Evolutionary conservation across 2,329 filamentous ascomycete genomes (phyloP).

Genomic region (Verticillium dahliae): DNA sequence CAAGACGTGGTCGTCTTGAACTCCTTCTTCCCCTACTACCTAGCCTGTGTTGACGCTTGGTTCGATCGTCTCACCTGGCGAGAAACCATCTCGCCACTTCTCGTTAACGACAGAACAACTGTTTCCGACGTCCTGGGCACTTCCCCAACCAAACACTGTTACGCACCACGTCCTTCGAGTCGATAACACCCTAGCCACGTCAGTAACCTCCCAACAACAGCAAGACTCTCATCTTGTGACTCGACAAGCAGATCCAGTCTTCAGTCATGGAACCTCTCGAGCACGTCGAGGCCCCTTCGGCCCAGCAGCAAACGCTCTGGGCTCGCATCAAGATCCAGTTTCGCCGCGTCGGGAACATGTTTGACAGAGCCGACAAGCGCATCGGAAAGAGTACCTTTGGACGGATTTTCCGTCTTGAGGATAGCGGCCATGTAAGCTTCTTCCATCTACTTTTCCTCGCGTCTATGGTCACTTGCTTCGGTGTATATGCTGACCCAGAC

Average conservation of each 20-base stretch:
- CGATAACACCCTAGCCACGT: neutral
- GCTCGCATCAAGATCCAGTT: slow-evolving; percentile 17
- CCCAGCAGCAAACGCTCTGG: slow-evolving; percentile 1
- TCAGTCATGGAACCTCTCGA: slow-evolving; percentile 8
- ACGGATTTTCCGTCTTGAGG: slow-evolving; percentile 58
- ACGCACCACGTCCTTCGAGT: neutral
- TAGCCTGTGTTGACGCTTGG: neutral
- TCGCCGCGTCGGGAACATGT: slow-evolving; percentile 25
- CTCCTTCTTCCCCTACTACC: neutral
- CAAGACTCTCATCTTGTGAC: too few relatives aligned
- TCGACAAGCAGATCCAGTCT: neutral
- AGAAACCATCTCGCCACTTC: neutral
- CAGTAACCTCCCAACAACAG: neutral
- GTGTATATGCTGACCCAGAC: neutral
- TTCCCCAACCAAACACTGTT: neutral
- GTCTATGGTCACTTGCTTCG: too few relatives aligned
- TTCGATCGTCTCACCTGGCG: neutral
- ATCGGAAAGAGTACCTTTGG: slow-evolving; percentile 43
- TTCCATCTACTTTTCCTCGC: neutral
- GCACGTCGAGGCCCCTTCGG: slow-evolving; percentile 3
- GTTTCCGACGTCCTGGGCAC: neutral
- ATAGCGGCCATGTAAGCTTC: slow-evolving; percentile 57
- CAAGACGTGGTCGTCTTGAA: neutral
- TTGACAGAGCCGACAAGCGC: slow-evolving; percentile 27
- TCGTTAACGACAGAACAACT: neutral